These are phyloP conservation scores for Sequoiadendron giganteum DNA, from an alignment of 75 land plant species.

Conservation along the genomic window DNA sequence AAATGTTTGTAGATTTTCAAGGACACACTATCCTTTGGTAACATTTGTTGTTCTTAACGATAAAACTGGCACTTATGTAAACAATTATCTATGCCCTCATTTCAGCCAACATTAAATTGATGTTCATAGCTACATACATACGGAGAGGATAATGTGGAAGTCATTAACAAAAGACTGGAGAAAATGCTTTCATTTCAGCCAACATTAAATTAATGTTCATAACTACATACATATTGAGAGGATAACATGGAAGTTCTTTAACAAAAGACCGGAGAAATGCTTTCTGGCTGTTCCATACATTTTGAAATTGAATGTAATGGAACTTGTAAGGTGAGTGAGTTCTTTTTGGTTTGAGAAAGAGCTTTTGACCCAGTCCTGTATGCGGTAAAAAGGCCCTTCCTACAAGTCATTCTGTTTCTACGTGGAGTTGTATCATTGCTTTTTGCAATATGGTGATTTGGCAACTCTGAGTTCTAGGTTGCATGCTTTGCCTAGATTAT, in stretches of 20 bases:
- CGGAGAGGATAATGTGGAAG: background rate
- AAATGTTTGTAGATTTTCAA: background rate
- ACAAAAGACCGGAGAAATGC: background rate
- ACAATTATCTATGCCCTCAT: background rate
- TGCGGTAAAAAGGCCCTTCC: background rate
- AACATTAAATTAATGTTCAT: background rate
- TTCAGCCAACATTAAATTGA: background rate
- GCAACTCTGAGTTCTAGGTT: background rate
- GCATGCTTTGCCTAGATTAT: background rate
- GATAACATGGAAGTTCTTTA: background rate
- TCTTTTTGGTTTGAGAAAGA: background rate
- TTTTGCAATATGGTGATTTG: background rate
- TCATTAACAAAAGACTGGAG: background rate
- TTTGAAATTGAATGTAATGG: background rate
- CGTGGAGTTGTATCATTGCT: background rate
- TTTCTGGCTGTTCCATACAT: background rate
- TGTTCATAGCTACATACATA: background rate
- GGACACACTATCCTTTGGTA: background rate
- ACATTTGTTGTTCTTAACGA: background rate
- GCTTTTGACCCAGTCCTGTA: background rate
- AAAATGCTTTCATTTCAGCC: background rate
- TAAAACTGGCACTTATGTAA: background rate
- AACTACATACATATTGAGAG: background rate
- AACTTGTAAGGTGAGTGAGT: background rate
- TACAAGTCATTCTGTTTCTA: background rate